These are phyloP conservation scores for Pseudoneurospora amorphoporcata DNA, from an alignment of 495 filamentous ascomycete genomes.

Conservation along the genomic window DNA sequence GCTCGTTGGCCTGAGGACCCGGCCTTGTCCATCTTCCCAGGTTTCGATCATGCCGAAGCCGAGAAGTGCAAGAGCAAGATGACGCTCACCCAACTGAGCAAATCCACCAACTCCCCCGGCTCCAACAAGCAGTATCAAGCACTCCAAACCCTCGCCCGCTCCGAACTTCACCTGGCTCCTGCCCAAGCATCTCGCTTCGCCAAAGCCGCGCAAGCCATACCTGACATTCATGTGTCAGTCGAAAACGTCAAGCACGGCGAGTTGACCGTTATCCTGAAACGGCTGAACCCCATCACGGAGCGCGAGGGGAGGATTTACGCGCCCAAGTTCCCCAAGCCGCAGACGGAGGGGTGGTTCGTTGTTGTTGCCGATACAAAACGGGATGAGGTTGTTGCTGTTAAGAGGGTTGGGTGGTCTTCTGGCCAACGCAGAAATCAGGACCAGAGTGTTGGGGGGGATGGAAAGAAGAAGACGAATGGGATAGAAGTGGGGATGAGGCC, in stretches of 20 bases:
- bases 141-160: constrained; percentile 28
- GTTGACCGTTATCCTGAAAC: constrained; percentile 51
- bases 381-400: constrained; percentile 76
- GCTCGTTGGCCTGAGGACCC: constrained; percentile 84
- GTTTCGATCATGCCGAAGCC: constrained; percentile 44
- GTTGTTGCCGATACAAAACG: constrained; percentile 51
- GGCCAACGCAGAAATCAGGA: neutral
- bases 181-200: constrained; percentile 34
- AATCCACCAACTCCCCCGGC: constrained; percentile 17
- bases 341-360: constrained; percentile 90
- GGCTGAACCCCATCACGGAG: constrained; percentile 54
- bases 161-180: constrained; percentile 26
- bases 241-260: constrained; percentile 47
- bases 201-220: constrained; percentile 51
- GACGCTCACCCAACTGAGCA: constrained; percentile 3
- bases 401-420: constrained; percentile 64
- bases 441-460: neutral
- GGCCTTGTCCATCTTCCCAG: constrained; percentile 70
- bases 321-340: constrained; percentile 84
- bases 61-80: constrained; percentile 23
- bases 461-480: constrained; percentile 1
- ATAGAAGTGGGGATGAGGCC: constrained; percentile 25
- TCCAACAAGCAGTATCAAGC: constrained; percentile 26
- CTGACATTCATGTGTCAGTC: constrained; percentile 56
- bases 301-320: constrained; percentile 66